These are phyloP conservation scores for Multifurca ochricompacta DNA, from an alignment of 768 basidiomycete species.

Conservation along the genomic window DNA sequence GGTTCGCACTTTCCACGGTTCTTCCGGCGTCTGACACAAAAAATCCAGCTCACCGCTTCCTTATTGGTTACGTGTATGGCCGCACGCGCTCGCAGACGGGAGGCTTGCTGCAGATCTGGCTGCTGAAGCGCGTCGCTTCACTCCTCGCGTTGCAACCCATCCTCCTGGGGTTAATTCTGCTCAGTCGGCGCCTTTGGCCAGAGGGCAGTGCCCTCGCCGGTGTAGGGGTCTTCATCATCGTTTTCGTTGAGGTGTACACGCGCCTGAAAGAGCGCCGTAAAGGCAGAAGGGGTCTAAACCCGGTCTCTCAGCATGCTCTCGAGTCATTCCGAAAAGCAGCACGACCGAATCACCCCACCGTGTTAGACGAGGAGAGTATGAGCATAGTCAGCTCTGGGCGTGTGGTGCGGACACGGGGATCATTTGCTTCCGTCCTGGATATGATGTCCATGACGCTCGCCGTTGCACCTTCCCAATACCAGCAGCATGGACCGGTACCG, in stretches of 20 bases:
- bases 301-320: slow-evolving; percentile 51
- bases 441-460: slow-evolving; percentile 79
- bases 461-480: slow-evolving; percentile 55
- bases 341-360: slow-evolving; percentile 29
- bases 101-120: slow-evolving; percentile 67
- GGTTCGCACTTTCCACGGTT: slow-evolving; percentile 23
- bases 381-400: slow-evolving; percentile 38
- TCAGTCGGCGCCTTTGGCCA: slow-evolving; percentile 61
- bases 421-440: slow-evolving; percentile 74
- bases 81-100: slow-evolving; percentile 69
- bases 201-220: slow-evolving; percentile 61
- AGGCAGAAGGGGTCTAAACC: slow-evolving; percentile 41
- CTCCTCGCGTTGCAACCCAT: slow-evolving; percentile 65
- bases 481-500: slow-evolving; percentile 52
- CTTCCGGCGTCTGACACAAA: neutral
- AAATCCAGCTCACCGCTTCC: slow-evolving; percentile 63
- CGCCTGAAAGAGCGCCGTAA: slow-evolving; percentile 41
- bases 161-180: slow-evolving; percentile 63
- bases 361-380: slow-evolving; percentile 43
- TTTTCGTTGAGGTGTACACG: slow-evolving; percentile 57
- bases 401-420: slow-evolving; percentile 46
- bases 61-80: slow-evolving; percentile 71
- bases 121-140: slow-evolving; percentile 65
- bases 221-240: slow-evolving; percentile 42
- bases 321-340: slow-evolving; percentile 44